Evolutionary conservation across 2,329 filamentous ascomycete genomes (phyloP), one percentile per base, ranked within the genome.

Genomic region (Cercospora sp.): DNA sequence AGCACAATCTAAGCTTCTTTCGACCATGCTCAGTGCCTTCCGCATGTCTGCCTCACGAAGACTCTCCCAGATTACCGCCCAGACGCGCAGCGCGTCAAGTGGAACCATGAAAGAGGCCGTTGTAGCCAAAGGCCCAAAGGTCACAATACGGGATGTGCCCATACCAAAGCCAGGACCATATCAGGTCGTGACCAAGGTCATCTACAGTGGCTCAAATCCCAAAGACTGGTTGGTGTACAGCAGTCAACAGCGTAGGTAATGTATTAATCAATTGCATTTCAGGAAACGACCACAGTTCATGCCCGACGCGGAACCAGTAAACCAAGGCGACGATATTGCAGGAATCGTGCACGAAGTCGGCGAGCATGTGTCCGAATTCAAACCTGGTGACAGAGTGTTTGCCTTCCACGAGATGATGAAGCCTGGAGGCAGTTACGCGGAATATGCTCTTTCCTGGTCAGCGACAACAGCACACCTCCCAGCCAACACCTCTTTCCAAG

Each of bases 401-500:
- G 85, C 84, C 3, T 87, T 87, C 79, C 82, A 85, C 70, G 77
- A 79, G 69, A 88, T 89, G 82, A 72, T 77, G 53, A 78, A 79
- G 0, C 80, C 83, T 0, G 75, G 82, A 40, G 88, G 88, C 2
- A 83, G 81, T 7, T 90, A 85, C 69, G 88, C 88, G 3, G 87
- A 90, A 73, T 90, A 89, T 71, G 85, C 87, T 2, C 77, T 89
- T 10, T 83, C 84, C 0, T 84, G 81, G 77, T 81, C 83, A 37
- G 81, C 85, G 72, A 86, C 86, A 0, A 88, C 87, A 0, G 88
- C 89, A 73, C 84, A 84, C 71, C 79, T 88, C 18, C 85, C 86
- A 0, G 69, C 79, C 34, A 76, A 80, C 18, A 81, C 81, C 2
- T 81, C 80, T 21, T 88, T 86, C 63, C 85, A 88, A 76, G 84